Conservation (phyloP, 2,329 filamentous ascomycete species). For the Trichoderma citrinoviride region DNA sequence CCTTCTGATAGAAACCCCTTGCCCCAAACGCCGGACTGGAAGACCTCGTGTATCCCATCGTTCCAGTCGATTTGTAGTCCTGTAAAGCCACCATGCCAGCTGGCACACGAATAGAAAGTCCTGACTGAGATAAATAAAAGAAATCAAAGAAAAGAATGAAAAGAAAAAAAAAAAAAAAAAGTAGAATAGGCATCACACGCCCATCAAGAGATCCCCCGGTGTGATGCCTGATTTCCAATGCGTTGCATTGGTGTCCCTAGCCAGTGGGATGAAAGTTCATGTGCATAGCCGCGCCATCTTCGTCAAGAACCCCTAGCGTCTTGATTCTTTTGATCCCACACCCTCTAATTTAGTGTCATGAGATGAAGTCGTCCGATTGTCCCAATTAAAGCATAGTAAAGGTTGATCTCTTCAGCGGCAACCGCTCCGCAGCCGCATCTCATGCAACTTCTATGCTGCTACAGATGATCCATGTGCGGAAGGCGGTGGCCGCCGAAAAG, state of each 20-base stretch:
- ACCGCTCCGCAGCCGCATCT: slow-evolving; percentile 1
- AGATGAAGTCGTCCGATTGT: slow-evolving; percentile 21
- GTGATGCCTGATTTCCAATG: slow-evolving; percentile 24
- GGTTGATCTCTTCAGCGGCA: not conserved
- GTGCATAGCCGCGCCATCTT: slow-evolving; percentile 28
- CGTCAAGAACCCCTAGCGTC: slow-evolving; percentile 14
- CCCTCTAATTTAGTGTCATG: slow-evolving; percentile 23
- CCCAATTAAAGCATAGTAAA: slow-evolving; percentile 18
- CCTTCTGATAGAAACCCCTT: not conserved
- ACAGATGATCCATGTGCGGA: slow-evolving; percentile 5
- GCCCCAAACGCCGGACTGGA: slow-evolving; percentile 14
- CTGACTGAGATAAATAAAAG: not conserved
- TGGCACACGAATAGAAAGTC: not conserved
- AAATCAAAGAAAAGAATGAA: not conserved
- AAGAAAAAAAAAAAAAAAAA: not conserved
- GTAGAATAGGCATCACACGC: not conserved
- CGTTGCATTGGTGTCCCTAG: slow-evolving; percentile 19
- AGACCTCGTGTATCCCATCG: slow-evolving; percentile 1
- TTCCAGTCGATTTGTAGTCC: slow-evolving; percentile 14
- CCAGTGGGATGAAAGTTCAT: slow-evolving; percentile 33
- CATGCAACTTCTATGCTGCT: slow-evolving; percentile 22
- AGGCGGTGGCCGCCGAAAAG: not conserved
- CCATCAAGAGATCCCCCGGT: not conserved
- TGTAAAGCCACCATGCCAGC: slow-evolving; percentile 5
- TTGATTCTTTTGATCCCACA: slow-evolving; percentile 25